Base-by-base conservation (phyloP, 2,329 filamentous ascomycete species). In the Paraphaeosphaeria sporulosa region DNA sequence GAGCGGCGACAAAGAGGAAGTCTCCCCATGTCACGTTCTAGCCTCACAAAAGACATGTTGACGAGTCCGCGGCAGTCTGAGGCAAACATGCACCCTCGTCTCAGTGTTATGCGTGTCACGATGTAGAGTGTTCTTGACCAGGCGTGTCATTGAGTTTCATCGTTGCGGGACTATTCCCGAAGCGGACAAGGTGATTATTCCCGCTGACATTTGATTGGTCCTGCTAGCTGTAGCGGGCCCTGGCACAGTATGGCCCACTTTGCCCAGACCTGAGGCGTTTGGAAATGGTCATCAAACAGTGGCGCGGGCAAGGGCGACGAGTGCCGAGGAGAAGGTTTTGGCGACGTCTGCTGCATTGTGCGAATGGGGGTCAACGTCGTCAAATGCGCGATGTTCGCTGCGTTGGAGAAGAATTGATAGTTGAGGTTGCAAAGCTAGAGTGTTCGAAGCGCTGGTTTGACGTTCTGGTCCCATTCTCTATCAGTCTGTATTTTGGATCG, bases 271-370 rank as follows among this genome's bases (percentile, higher is more conserved):
- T 54, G 51, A 54, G 51, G 25, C 25, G 25, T 27, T 27, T 27
- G 25, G 25, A 27, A 44, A 21, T n/a, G 38, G 25, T 38, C 51
- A 54, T 54, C 51, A 54, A 54, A 54, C 38, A 15, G 38, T 54
- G 43, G 51, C 25, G 38, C 38, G 25, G 12, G 17, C 25, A 23
- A 32, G 8, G 15, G 38, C 25, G 25, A 27, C 3, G 3, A 6
- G 25, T 27, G 25, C 6, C 25, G 25, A 27, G 25, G 25, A 6
- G 3, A 27, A 27, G 25, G 25, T 27, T 27, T 27, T 27, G 25
- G 25, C 25, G 25, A 6, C 6, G 25, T 27, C 25, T 27, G 25
- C 25, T 27, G 25, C 25, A 27, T 27, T 27, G 25, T 27, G 25
- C 25, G 25, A 27, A 27, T 6, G 25, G 3, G 25, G 25, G 25